Conservation (phyloP, 352 stramenopile species). For the Phytophthora pini region DNA sequence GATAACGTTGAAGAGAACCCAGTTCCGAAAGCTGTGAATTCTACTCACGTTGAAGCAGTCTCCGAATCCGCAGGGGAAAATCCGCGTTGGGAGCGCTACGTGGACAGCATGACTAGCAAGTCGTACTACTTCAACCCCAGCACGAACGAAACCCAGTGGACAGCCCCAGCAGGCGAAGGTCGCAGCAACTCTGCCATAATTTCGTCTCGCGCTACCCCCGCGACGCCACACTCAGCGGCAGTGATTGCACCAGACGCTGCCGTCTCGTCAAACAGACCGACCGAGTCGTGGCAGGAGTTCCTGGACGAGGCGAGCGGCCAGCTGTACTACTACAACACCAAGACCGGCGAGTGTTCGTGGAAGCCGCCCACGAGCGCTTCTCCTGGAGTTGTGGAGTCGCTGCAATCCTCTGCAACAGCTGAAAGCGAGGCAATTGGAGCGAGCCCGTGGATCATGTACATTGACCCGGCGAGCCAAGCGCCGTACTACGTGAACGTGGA, state of each 20-base stretch:
- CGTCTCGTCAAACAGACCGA: conserved; percentile 6
- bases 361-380: conserved; percentile 30
- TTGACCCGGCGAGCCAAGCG: conserved; percentile 47
- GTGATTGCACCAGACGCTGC: conserved; percentile 7
- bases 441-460: conserved; percentile 50
- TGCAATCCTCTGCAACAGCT: conserved; percentile 14
- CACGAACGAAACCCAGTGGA: conserved; percentile 53
- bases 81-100: conserved; percentile 57
- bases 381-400: conserved; percentile 9
- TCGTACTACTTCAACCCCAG: conserved; percentile 60
- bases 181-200: conserved; percentile 29
- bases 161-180: conserved; percentile 21
- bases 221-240: not conserved
- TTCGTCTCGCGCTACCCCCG: not conserved
- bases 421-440: conserved; percentile 5
- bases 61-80: not conserved
- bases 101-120: conserved; percentile 55
- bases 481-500: conserved; percentile 65
- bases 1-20: conserved; percentile 2
- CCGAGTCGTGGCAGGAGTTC: conserved; percentile 58
- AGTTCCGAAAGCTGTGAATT: not conserved
- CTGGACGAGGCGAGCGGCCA: conserved; percentile 61
- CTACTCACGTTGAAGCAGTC: not conserved
- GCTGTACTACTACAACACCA: conserved; percentile 76
- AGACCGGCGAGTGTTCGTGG: conserved; percentile 71